Conservation (phyloP, 2,329 filamentous ascomycete species). For the Parafenestella ontariensis region DNA sequence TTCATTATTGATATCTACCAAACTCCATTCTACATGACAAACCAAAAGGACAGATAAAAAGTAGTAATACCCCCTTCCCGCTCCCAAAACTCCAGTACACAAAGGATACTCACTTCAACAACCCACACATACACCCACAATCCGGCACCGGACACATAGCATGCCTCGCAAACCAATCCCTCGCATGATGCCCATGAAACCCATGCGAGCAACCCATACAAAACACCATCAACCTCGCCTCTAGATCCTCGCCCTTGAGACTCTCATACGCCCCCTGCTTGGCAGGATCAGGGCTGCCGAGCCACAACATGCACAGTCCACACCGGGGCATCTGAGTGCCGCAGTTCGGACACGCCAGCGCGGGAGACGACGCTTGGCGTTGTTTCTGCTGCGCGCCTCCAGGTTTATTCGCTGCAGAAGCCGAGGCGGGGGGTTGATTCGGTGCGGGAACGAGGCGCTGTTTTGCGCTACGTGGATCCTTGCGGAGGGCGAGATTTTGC, state of each 20-base stretch:
- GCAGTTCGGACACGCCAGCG: constrained; percentile 67
- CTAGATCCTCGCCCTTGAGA: constrained; percentile 53
- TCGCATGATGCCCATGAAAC: constrained; percentile 68
- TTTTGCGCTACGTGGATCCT: constrained; percentile 29
- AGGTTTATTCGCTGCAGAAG: no score
- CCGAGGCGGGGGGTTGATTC: constrained; percentile 14
- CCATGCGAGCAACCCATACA: constrained; percentile 70
- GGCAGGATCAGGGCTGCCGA: constrained; percentile 64
- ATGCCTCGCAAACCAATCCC: constrained; percentile 66
- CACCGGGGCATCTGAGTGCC: constrained; percentile 69
- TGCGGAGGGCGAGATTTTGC: constrained; percentile 57
- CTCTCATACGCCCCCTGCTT: constrained; percentile 47
- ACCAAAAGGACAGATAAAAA: no score
- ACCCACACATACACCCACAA: constrained; percentile 61
- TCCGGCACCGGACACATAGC: constrained; percentile 63
- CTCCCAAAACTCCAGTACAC: neutral
- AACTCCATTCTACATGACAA: no score
- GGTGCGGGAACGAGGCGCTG: constrained; percentile 32
- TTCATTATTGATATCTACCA: no score
- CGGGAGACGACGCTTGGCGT: constrained; percentile 35
- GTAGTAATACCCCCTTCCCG: neutral
- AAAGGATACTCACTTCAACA: constrained; percentile 46
- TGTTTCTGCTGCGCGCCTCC: constrained; percentile 31
- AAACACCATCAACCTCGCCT: constrained; percentile 65
- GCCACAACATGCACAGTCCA: constrained; percentile 67